Evolutionary conservation across 768 basidiomycete genomes (phyloP), one percentile per base, ranked within the genome.

Genomic region (Mycena pura): DNA sequence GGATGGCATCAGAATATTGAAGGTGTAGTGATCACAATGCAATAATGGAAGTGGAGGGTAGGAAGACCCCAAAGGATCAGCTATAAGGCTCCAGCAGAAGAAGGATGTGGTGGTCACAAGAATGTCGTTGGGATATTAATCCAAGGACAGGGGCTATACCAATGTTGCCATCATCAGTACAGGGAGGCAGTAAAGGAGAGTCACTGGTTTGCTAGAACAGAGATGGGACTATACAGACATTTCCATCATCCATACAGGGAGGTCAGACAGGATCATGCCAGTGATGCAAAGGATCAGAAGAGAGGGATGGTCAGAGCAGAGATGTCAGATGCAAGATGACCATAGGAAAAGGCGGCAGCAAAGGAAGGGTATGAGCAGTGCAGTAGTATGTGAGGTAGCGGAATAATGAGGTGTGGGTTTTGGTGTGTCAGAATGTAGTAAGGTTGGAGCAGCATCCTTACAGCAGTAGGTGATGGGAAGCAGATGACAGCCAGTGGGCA

Each of bases 91-190:
- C 40, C 40, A 21, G 40, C 34, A 43, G 40, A 21, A 19, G 40
- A 10, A 43, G 11, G 25, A 11, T 46, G 11, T 46, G 45, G 19
- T 6, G 45, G 27, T 6, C 22, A 24, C 19, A 24, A 28, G 25
- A 19, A 43, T 46, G 51, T 53, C 39, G 3, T n/a, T 45, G 54
- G 43, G 53, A 44, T 32, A 43, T 32, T 43, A 53, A 24, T 40
- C 51, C 40, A 43, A 53, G 40, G 40, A 43, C 51, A 43, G 51
- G 45, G 50, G 28, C 50, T 39, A 24, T 19, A 52, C 52, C 14
- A 10, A 54, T 54, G 52, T 44, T 36, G 34, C 34, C 34, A 36
- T 17, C 34, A 36, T 36, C 34, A 36, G 34, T 36, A 36, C 34
- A 36, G 34, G 34, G 34, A 36, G 34, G 17, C 34, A 36, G 34